Evolutionary conservation across 805 yeast genomes (phyloP), one percentile per base, ranked within the genome.

Genomic region (Ogataea ramenticola): DNA sequence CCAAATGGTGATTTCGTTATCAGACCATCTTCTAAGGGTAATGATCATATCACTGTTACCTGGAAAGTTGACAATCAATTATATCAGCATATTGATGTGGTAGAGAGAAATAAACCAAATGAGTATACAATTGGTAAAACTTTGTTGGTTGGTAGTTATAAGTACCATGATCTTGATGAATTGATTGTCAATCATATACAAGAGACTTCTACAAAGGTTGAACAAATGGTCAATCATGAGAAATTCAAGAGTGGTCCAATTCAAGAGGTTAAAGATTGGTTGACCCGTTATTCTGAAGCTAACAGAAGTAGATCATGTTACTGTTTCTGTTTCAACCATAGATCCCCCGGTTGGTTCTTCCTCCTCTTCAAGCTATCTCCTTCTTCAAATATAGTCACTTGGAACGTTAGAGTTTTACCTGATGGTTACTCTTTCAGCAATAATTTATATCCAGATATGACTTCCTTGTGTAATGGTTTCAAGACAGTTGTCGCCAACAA

Each of bases 31-130:
- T 87, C 96, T 10, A 79, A 82, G 49, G 99, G 99, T 36, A 72
- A 77, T 39, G 86, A 87, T 49, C 96, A 82, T 62, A 72, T 93
- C 53, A 89, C 96, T 2, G 82, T 91, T 36, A 91, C 99, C 0
- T 93, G 98, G 97, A 93, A 93, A 61, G 90, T 93, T 39, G 93
- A 86, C 47, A 91, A 86, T 58, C 85, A 82, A 60, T 67, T 91
- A 49, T 93, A 84, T 66, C 98, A 93, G 61, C 98, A 93, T 61
- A 69, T 93, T 50, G 93, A 89, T 53, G 85, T 93, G 39, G 70
- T 80, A 49, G 98, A 93, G 64, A 73, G 75, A 39, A 80, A 74
- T 39, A 79, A 80, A 56, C 82, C 76, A 42, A 79, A 77, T 48
- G 88, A 84, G 30, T 75, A 65, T 48, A 73, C 79, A 0, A 58